Base-by-base conservation (phyloP, 768 basidiomycete genomes). In the Macrocybe gigantea region DNA sequence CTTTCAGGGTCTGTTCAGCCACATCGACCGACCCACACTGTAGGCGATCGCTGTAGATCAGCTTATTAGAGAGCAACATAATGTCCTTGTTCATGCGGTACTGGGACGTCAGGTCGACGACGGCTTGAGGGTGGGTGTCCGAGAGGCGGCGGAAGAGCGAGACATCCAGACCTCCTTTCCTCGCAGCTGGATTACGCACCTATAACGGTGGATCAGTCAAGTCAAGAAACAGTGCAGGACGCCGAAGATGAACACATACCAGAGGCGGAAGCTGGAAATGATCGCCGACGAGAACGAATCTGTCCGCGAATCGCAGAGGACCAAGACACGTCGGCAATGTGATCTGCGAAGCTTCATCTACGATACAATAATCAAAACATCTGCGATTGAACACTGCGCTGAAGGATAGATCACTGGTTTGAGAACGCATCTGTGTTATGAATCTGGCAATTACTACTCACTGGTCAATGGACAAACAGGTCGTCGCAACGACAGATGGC, bases 31-130 rank as follows among this genome's bases (percentile, higher is more conserved):
- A 84, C 4, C 95, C 96, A 60, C 93, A 95, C 41, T 69, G 73
- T 37, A 97, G 72, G 13, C 84, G 75, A 49, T 85, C 78, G 7
- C 77, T 70, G 57, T 98, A 98, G 7, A 97, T 83, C 41, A 98
- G 80, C 48, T 72, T 74, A 63, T 97, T 98, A 1, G 89, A 90
- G 7, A 98, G 70, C 7, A 78, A 60, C 94, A 97, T 97, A 61
- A 98, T 96, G 51, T 95, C 93, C 47, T 79, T 79, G 64, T 95
- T 97, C 96, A 98, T 98, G 39, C 96, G 77, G 61, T 98, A 99
- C 60, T 99, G 96, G 49, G 86, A 75, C 0, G 80, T 75, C 38
- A 99, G 77, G 54, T 96, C 89, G 15, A 88, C 80, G 32, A 96
- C 88, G 1, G 93, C 82, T 14, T 83, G 68, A 0, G 91, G 90